phyloP scores from a whole-genome alignment of 768 basidiomycete genomes.

The Leccinum imitatum region DNA sequence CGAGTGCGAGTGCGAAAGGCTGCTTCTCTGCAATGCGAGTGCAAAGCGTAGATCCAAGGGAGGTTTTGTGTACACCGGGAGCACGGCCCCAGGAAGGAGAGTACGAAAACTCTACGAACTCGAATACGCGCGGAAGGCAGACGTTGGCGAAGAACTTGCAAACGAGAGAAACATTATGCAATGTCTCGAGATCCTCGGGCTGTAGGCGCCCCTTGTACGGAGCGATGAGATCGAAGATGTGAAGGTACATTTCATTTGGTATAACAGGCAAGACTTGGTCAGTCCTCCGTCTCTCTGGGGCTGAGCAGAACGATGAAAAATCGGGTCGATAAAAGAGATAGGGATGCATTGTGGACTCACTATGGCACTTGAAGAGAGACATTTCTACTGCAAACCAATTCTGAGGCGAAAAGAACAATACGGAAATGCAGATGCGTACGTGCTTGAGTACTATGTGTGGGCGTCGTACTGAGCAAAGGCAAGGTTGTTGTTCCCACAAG shows the following conservation, averaged over 20 bases:
- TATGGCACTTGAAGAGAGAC: not conserved
- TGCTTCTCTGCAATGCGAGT: not conserved
- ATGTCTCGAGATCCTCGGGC: not conserved
- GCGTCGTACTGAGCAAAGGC: no score
- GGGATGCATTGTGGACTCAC: not conserved
- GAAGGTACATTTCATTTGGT: not conserved
- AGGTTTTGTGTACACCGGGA: not conserved
- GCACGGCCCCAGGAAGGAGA: not conserved
- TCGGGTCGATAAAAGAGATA: not conserved
- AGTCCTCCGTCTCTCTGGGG: not conserved
- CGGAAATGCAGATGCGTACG: no score
- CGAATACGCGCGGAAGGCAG: no score
- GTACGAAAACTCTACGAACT: not conserved
- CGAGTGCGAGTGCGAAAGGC: not conserved
- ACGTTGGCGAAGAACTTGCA: not conserved
- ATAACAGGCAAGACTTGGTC: not conserved
- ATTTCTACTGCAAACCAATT: not conserved
- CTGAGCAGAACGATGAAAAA: not conserved
- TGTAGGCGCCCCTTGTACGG: not conserved
- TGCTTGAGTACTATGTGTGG: no score
- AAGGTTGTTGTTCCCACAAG: no score
- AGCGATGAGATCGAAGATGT: not conserved
- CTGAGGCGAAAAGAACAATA: not conserved
- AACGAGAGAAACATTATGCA: not conserved
- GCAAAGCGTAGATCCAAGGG: not conserved